phyloP scores from a whole-genome alignment of 768 basidiomycete genomes.

The Leccinum obscurum region DNA sequence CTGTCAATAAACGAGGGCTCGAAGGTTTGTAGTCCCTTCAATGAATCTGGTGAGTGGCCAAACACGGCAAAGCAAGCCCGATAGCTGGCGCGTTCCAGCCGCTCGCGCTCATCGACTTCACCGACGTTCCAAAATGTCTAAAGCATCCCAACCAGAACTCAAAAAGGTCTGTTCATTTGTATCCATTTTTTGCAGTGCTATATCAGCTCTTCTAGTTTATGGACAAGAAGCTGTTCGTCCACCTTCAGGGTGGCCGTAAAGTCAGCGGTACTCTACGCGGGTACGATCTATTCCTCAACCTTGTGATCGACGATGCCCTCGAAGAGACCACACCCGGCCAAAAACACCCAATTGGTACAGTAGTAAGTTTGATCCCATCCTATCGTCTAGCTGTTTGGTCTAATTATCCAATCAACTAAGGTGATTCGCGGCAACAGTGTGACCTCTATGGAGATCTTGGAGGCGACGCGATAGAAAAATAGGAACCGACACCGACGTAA shows the following conservation, averaged over 20 bases:
- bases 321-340: constrained; percentile 91
- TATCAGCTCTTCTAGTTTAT: constrained; percentile 66
- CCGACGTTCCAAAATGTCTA: constrained; percentile 61
- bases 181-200: not conserved
- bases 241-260: constrained; percentile 93
- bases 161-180: constrained; percentile 75
- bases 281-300: constrained; percentile 97
- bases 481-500: not conserved
- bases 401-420: constrained; percentile 41
- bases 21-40: not conserved
- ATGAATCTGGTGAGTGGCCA: constrained; percentile 18
- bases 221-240: constrained; percentile 96
- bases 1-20: not conserved
- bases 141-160: constrained; percentile 94
- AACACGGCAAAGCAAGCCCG: constrained; percentile 35
- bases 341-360: constrained; percentile 88
- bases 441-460: constrained; percentile 90
- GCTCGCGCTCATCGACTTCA: not conserved
- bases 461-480: constrained; percentile 47
- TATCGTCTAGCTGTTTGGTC: not conserved
- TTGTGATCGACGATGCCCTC: constrained; percentile 93
- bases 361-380: constrained; percentile 56
- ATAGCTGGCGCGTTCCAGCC: not conserved
- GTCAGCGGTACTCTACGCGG: constrained; percentile 94
- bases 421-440: constrained; percentile 97